phyloP scores from a whole-genome alignment of 2,329 filamentous ascomycete species.

The Aspergillus oerlinghausenensis region DNA sequence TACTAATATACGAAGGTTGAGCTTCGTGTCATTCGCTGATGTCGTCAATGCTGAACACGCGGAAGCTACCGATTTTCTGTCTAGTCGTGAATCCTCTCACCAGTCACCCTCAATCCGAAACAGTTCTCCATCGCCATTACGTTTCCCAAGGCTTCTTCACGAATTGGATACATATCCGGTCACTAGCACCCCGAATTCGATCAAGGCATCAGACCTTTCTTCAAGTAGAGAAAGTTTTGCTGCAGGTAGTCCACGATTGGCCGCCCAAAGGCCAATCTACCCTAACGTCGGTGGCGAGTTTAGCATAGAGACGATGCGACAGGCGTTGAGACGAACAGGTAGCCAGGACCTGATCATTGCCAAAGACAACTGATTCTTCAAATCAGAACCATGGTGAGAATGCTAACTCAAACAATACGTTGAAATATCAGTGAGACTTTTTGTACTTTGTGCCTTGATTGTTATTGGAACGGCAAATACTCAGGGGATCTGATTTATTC shows the following conservation, averaged over 20 bases:
- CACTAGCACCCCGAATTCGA: slow-evolving; percentile 68
- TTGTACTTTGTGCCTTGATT: not conserved
- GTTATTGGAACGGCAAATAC: not conserved
- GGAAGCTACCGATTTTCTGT: slow-evolving; percentile 39
- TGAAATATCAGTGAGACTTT: not conserved
- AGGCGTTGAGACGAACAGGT: slow-evolving; percentile 78
- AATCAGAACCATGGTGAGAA: not conserved
- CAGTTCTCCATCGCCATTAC: slow-evolving; percentile 74
- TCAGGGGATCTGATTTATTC: not conserved
- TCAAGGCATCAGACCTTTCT: slow-evolving; percentile 70
- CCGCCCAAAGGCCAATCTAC: slow-evolving; percentile 49
- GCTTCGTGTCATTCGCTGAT: slow-evolving; percentile 95
- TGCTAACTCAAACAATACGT: not conserved
- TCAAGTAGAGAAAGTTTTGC: slow-evolving; percentile 53
- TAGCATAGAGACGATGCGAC: slow-evolving; percentile 89
- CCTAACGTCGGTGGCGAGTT: slow-evolving; percentile 60
- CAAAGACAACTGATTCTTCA: not conserved
- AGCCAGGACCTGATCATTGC: slow-evolving; percentile 66
- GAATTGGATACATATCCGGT: slow-evolving; percentile 66
- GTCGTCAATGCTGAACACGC: slow-evolving; percentile 71
- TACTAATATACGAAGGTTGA: slow-evolving; percentile 74
- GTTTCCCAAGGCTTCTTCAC: slow-evolving; percentile 72
- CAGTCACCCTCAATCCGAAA: slow-evolving; percentile 36
- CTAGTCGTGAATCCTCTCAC: slow-evolving; percentile 65
- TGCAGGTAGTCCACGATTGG: slow-evolving; percentile 58